Evolutionary conservation across 306 rosid species (phyloP).

Genomic region (Adenanthera pavonina): DNA sequence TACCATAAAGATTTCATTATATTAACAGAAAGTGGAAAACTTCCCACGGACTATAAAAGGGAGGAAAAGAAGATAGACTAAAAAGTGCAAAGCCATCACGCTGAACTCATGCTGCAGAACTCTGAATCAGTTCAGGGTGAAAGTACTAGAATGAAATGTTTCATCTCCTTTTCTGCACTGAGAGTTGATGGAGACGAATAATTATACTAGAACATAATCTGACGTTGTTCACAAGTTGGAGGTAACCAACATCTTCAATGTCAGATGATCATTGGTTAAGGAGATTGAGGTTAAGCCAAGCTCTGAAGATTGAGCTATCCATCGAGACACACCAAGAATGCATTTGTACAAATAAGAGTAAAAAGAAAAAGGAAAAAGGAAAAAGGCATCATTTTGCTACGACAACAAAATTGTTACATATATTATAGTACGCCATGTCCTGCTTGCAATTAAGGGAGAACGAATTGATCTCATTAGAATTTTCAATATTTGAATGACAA

Average conservation of each 20-base stretch:
- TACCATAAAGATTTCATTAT: background rate
- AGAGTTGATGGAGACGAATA: slow-evolving; percentile 15
- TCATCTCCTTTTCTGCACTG: background rate
- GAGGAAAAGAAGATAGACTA: background rate
- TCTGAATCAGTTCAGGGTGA: background rate
- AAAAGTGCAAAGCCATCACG: slow-evolving; percentile 6
- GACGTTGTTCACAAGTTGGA: slow-evolving; percentile 17
- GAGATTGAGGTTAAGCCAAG: background rate
- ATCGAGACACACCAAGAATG: slow-evolving; percentile 15
- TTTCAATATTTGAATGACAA: slow-evolving; percentile 32
- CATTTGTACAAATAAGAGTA: background rate
- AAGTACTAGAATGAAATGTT: background rate
- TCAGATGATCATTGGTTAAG: slow-evolving; percentile 17
- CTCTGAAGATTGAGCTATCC: slow-evolving; percentile 16
- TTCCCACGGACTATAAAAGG: background rate
- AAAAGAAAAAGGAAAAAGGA: background rate
- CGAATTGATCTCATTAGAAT: slow-evolving; percentile 2
- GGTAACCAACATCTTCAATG: background rate
- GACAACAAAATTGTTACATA: slow-evolving; percentile 7
- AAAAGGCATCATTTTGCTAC: slow-evolving; percentile 10
- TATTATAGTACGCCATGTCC: slow-evolving; percentile 18
- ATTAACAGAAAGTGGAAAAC: background rate
- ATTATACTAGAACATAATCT: background rate
- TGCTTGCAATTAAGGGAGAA: slow-evolving; percentile 28
- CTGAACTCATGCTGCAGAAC: slow-evolving; percentile 3